Conservation (phyloP, 73 alveolate species). For the Tetrahymena thermophila region DNA sequence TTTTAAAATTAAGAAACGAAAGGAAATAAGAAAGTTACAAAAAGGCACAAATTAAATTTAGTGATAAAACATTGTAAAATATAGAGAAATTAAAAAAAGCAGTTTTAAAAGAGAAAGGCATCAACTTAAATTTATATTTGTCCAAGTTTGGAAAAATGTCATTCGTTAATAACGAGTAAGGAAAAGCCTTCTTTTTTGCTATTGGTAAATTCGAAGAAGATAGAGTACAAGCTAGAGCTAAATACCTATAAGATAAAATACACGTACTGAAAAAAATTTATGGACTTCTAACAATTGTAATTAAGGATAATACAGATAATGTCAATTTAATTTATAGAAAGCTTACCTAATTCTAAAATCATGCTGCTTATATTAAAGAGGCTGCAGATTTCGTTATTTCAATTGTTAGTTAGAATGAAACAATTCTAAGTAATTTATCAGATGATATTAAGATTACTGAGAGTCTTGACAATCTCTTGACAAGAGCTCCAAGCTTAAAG, state of each 20-base stretch:
- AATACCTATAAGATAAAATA: conserved; percentile 4
- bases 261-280: conserved; percentile 25
- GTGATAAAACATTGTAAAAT: not conserved
- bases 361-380: conserved; percentile 37
- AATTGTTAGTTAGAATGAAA: conserved; percentile 15
- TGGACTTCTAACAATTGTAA: conserved; percentile 8
- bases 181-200: conserved; percentile 1
- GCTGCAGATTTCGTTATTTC: conserved; percentile 38
- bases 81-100: not conserved
- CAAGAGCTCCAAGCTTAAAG: not conserved
- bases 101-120: not conserved
- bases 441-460: conserved; percentile 3
- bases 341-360: conserved; percentile 14
- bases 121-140: not conserved
- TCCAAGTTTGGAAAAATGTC: not conserved
- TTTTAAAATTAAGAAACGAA: not conserved
- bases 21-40: not conserved
- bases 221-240: not conserved
- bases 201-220: not conserved
- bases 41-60: not conserved
- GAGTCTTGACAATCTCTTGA: not conserved
- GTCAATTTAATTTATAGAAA: conserved; percentile 10
- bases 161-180: not conserved
- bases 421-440: conserved; percentile 7
- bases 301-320: conserved; percentile 31